These are phyloP conservation scores for Tuber magnatum DNA, from an alignment of 495 filamentous ascomycete species.

Conservation along the genomic window DNA sequence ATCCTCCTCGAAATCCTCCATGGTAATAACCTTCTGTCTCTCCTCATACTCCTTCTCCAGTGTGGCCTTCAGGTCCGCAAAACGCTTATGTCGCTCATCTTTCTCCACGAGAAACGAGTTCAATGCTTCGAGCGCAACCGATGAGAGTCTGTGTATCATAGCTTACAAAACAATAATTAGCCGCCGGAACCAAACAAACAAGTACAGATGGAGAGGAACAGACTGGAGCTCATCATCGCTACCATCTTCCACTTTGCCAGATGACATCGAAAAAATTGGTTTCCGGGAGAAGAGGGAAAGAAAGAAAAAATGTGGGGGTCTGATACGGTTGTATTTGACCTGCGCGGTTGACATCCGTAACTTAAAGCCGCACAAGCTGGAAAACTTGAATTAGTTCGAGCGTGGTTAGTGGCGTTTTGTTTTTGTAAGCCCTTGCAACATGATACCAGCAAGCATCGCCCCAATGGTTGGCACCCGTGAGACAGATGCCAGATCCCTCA, in stretches of 20 bases:
- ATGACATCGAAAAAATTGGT: background rate
- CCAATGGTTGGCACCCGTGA: background rate
- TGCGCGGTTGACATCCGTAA: background rate
- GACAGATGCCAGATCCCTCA: background rate
- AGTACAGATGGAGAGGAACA: slow-evolving; percentile 11
- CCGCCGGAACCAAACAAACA: background rate
- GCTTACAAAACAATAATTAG: background rate
- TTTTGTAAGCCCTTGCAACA: background rate
- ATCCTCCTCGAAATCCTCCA: slow-evolving; percentile 69
- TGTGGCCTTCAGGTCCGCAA: slow-evolving; percentile 55
- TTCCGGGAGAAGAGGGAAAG: background rate
- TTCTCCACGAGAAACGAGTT: slow-evolving; percentile 63
- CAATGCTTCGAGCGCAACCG: slow-evolving; percentile 56
- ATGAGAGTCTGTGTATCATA: slow-evolving; percentile 49
- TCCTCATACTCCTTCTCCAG: slow-evolving; percentile 46
- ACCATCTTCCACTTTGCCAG: background rate
- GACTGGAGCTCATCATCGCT: slow-evolving; percentile 26
- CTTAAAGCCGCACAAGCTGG: background rate
- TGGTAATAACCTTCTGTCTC: slow-evolving; percentile 48
- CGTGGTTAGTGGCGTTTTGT: background rate
- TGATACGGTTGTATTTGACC: background rate
- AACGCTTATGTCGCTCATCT: slow-evolving; percentile 54
- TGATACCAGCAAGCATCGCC: background rate
- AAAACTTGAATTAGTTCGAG: background rate
- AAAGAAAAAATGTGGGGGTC: background rate